These are phyloP conservation scores for Parascedosporium putredinis DNA, from an alignment of 2,329 filamentous ascomycete genomes.

Conservation along the genomic window DNA sequence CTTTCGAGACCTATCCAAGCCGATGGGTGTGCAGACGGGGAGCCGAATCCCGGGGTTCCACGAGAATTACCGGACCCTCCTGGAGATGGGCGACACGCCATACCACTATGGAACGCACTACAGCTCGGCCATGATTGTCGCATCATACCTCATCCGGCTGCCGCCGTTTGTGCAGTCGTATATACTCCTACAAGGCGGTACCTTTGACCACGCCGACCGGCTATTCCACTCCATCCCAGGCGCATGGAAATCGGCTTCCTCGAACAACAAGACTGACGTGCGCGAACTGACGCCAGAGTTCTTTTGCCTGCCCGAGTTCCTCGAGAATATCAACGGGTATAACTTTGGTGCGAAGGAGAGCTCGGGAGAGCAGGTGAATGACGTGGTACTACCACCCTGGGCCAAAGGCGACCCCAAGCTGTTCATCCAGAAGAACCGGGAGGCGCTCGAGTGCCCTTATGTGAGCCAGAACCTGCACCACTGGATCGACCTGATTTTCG, in stretches of 20 bases:
- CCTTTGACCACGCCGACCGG: slow-evolving; percentile 90
- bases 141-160: slow-evolving; percentile 87
- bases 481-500: slow-evolving; percentile 96
- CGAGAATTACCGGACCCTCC: slow-evolving; percentile 76
- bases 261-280: slow-evolving; percentile 86
- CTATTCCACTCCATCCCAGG: slow-evolving; percentile 89
- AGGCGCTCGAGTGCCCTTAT: slow-evolving; percentile 86
- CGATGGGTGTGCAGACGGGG: slow-evolving; percentile 84
- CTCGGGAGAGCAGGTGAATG: slow-evolving; percentile 66
- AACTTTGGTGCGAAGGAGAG: slow-evolving; percentile 86
- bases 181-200: slow-evolving; percentile 85
- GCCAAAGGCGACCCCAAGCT: slow-evolving; percentile 92
- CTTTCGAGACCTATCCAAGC: slow-evolving; percentile 86
- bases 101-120: slow-evolving; percentile 99
- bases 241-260: slow-evolving; percentile 83
- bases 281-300: slow-evolving; percentile 94
- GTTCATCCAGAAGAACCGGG: slow-evolving; percentile 91
- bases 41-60: slow-evolving; percentile 68
- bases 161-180: slow-evolving; percentile 97
- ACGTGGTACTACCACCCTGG: slow-evolving; percentile 88
- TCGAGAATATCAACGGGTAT: slow-evolving; percentile 88
- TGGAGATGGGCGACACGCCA: slow-evolving; percentile 83
- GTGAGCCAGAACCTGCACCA: slow-evolving; percentile 82
- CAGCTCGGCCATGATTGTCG: slow-evolving; percentile 97
- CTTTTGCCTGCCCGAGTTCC: slow-evolving; percentile 90